Evolutionary conservation across 163 green algal species (phyloP), one percentile per base, ranked within the genome.

Genomic region (Chlorella variabilis): DNA sequence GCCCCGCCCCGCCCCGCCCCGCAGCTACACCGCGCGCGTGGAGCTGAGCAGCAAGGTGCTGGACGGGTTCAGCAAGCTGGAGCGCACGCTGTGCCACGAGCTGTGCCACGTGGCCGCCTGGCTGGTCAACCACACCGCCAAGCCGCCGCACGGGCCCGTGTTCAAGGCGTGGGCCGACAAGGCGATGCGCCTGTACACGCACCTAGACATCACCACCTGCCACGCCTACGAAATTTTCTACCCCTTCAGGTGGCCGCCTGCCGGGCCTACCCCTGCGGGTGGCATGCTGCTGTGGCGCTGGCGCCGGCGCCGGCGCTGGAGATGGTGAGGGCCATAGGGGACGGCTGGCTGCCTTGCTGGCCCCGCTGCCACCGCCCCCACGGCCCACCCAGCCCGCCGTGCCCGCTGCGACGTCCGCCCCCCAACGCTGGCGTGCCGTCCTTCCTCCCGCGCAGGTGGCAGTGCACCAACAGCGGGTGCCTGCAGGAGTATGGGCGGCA

Each of bases 41-140:
- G 90, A 96, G 85, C 88, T 96, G 15, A 87, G 67, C 45, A 87
- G 77, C 65, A 94, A 95, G 88, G 92, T 96, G 51, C 0, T 96
- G 31, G 92, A 96, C 81, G 56, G 38, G 17, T 38, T 66, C 18
- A 61, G 77, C 45, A 91, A 91, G 77, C 88, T 96, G 74, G 74
- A 87, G 51, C 51, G 71, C 23, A 96, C 92, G 31, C 84, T 96
- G 31, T 85, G 80, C 20, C 92, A 96, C 82, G 91, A 95, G 85
- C 75, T 95, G 80, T 96, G 92, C 78, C 92, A 96, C 76, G 89
- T 86, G 27, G 90, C 90, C 15, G 82, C 86, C 29, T 96, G 91
- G 91, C 67, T 94, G 34, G 6, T 96, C 33, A 85, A 96, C 78
- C 80, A 92, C 83, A 75, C 83, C 9, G 86, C 86, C 73, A 93